Conservation (phyloP, 2,329 filamentous ascomycete genomes). For the Sclerotinia borealis region DNA sequence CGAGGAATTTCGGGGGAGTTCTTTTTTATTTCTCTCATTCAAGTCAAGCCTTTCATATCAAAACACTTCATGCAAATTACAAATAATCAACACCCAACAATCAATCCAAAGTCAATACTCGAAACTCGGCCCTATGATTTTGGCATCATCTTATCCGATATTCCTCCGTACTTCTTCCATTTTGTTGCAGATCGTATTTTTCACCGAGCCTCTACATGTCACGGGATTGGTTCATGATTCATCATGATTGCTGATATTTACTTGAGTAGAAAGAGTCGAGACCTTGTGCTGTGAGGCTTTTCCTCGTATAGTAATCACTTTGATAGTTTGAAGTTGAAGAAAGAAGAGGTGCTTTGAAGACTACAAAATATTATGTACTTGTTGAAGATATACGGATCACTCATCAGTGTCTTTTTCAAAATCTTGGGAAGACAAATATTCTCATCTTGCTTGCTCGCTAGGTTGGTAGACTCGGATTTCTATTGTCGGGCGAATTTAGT, state of each 20-base stretch:
- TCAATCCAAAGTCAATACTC: background rate
- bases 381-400: background rate
- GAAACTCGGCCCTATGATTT: background rate
- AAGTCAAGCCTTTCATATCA: background rate
- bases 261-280: background rate
- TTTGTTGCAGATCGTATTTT: conserved; percentile 10
- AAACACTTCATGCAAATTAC: background rate
- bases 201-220: background rate
- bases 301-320: too few relatives aligned
- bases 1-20: background rate
- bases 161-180: background rate
- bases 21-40: background rate
- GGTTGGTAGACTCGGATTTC: background rate
- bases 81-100: background rate
- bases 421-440: background rate
- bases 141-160: background rate
- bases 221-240: background rate
- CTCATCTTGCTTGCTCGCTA: background rate
- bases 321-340: background rate
- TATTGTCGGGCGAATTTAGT: background rate
- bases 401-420: too few relatives aligned
- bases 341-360: background rate
- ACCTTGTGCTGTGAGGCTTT: background rate
- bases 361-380: background rate
- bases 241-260: background rate